Base-by-base conservation (phyloP, 371 early-diverging fungal genomes). In the Massospora cicadina region DNA sequence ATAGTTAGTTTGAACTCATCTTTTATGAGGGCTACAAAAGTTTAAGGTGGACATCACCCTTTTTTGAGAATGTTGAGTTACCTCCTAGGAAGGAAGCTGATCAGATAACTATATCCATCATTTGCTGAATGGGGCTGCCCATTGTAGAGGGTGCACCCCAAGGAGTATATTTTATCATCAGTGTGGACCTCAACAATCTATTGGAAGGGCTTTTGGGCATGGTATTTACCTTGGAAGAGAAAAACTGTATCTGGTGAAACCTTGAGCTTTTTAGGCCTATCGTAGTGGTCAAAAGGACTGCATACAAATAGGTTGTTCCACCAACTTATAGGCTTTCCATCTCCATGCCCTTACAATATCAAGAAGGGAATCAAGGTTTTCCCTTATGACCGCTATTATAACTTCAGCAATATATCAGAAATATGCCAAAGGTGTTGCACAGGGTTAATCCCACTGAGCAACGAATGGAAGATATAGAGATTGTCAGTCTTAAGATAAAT, bases 351-450 rank as follows among this genome's bases (percentile, higher is more conserved):
- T 26, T 24, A 54, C 12, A 62, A 62, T 23, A 62, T 62, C 43
- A 25, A 24, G n/a, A 62, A 62, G 33, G 62, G 62, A 17, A 24
- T 62, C 31, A 62, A 62, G 53, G 43, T 62, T 30, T 62, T 62
- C 62, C 62, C 62, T 7, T n/a, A 43, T 23, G 43, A 62, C 23
- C n/a, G n/a, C 31, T n/a, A n/a, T n/a, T n/a, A n/a, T n/a, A n/a
- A n/a, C n/a, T n/a, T n/a, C n/a, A n/a, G n/a, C n/a, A n/a, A n/a
- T n/a, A n/a, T n/a, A n/a, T n/a, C n/a, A n/a, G n/a, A n/a, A n/a
- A n/a, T n/a, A n/a, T n/a, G n/a, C n/a, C n/a, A n/a, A n/a, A n/a
- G n/a, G n/a, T n/a, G n/a, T n/a, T n/a, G n/a, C n/a, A n/a, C n/a
- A n/a, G n/a, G n/a, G n/a, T n/a, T n/a, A n/a, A n/a, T n/a, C n/a